Conservation (phyloP, 495 filamentous ascomycete species). For the Penicillium antarcticum region DNA sequence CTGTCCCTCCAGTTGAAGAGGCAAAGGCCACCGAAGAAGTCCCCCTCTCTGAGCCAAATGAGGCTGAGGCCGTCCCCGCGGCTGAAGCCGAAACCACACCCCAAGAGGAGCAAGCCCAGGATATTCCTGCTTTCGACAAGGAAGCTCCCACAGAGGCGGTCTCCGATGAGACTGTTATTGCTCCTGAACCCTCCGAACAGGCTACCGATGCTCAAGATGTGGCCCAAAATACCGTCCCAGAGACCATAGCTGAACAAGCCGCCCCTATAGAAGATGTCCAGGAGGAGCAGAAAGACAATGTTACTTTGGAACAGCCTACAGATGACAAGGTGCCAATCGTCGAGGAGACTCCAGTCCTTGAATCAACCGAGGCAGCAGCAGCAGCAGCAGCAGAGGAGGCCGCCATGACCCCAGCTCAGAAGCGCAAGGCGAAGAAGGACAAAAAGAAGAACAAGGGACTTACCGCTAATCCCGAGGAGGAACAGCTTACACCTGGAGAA, state of each 20-base stretch:
- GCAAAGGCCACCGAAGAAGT: background rate
- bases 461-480: background rate
- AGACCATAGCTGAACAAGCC: background rate
- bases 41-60: background rate
- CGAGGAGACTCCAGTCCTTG: background rate
- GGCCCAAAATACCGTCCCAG: background rate
- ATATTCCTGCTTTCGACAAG: background rate
- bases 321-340: background rate
- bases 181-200: background rate
- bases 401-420: background rate
- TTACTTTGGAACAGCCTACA: background rate
- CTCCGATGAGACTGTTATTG: background rate
- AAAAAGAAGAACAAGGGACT: constrained; percentile 6
- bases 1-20: background rate
- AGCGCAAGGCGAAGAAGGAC: constrained; percentile 8
- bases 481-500: background rate
- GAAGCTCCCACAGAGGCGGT: background rate
- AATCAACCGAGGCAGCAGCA: background rate
- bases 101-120: background rate
- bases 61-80: background rate
- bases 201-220: background rate
- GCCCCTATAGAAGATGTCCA: background rate
- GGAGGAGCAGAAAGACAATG: background rate
- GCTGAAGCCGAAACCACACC: constrained; percentile 1
- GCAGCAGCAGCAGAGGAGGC: background rate